Evolutionary conservation across 305 asterid genomes (phyloP).

Genomic region (Ajuga reptans): DNA sequence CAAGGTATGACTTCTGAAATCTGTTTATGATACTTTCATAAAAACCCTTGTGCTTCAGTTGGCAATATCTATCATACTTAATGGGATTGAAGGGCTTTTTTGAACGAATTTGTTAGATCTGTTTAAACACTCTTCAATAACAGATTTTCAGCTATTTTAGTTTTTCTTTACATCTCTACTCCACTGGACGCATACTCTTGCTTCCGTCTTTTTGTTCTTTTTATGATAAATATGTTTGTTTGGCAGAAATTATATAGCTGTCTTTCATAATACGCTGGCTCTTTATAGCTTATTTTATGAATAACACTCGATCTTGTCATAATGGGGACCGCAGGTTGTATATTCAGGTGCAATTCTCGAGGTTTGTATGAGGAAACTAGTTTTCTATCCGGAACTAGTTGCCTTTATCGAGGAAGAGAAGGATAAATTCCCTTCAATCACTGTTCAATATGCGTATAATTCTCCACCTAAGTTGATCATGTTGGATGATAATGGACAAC

Average conservation of each 20-base stretch:
- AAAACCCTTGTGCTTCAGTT: neutral
- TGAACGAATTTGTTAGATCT: neutral
- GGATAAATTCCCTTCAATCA: slow-evolving; percentile 60
- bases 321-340: slow-evolving; percentile 38
- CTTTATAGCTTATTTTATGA: neutral
- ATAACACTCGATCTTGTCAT: neutral
- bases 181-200: neutral
- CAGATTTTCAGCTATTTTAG: neutral
- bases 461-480: slow-evolving; percentile 87
- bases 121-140: neutral
- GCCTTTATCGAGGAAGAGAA: slow-evolving; percentile 88
- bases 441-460: slow-evolving; percentile 65
- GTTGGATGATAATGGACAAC: slow-evolving; percentile 64
- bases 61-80: neutral
- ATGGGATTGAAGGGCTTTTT: neutral
- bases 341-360: slow-evolving; percentile 73
- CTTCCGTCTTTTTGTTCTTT: neutral
- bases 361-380: slow-evolving; percentile 95
- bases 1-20: slow-evolving; percentile 44
- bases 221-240: neutral
- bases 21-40: neutral
- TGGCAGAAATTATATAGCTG: neutral
- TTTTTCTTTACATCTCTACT: neutral
- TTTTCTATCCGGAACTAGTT: slow-evolving; percentile 78
- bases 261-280: too few relatives aligned